Evolutionary conservation across 768 basidiomycete species (phyloP), one percentile per base, ranked within the genome.

Genomic region (Serpula lacrymans): DNA sequence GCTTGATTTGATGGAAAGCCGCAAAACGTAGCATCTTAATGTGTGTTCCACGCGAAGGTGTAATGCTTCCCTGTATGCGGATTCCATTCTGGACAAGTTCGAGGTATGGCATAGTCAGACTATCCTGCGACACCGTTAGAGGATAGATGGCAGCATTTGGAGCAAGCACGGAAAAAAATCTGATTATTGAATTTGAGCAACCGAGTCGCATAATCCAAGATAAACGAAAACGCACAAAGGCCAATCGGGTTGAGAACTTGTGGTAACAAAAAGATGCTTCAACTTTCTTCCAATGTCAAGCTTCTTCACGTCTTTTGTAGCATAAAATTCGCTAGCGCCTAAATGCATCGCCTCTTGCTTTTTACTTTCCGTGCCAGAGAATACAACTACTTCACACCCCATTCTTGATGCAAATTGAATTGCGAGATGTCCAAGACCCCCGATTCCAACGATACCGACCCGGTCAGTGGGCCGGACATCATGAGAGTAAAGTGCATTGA

Each of bases 381-480:
- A 60, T 4, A 61, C 67, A 34, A 63, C 57, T 3, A 68, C 67
- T 6, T 59, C 58, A 14, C 62, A 63, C 12, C 66, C 66, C 60
- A 67, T 67, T 48, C 64, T 69, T 24, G 59, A 43, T 3, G 65
- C 63, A 42, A 68, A 68, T 30, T 67, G 62, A 22, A 68, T 57
- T 4, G 60, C 63, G 23, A 68, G 61, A 30, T 68, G 67, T 6
- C 66, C 64, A 12, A 68, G 57, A 5, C 67, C 65, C 2, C 67
- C 66, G 17, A 69, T 8, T 0, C 63, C 65, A 3, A 65, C 47
- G 2, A 67, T 39, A 0, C 60, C 62, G 3, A 69, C 60, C 6
- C 65, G 56, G 31, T 65, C 60, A 6, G 62, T 57, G 10, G 58
- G 37, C 3, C 45, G 58, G 17, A 62, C 50, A 21, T 54, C 31